Conservation (phyloP, 164 flowering plant species). For the Kalanchoe fedtschenkoi region DNA sequence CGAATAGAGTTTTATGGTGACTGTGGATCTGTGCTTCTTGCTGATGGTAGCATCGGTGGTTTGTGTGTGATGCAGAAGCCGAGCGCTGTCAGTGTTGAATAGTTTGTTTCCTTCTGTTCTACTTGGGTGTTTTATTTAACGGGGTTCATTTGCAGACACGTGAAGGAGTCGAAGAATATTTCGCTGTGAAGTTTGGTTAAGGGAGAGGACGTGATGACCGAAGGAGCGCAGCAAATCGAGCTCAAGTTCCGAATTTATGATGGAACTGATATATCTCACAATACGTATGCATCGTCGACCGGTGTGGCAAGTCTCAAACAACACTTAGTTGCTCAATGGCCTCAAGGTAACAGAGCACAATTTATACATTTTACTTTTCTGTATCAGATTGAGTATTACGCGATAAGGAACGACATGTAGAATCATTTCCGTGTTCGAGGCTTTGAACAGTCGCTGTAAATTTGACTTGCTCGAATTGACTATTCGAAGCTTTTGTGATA, state of each 20-base stretch:
- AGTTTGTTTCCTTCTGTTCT: no score
- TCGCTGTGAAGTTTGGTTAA: not conserved
- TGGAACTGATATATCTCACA: conserved; percentile 27
- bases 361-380: not conserved
- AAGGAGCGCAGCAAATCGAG: conserved; percentile 26
- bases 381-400: no score
- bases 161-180: not conserved
- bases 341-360: conserved; percentile 8
- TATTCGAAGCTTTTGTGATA: not conserved
- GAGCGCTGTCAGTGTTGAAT: no score
- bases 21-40: no score
- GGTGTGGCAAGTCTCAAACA: conserved; percentile 11
- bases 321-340: conserved; percentile 11
- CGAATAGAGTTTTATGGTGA: no score
- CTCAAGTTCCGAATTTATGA: conserved; percentile 40
- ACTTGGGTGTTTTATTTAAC: no score
- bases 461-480: not conserved
- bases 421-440: not conserved
- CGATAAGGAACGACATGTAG: no score
- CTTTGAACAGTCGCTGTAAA: not conserved
- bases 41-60: no score
- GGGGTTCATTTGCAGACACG: not conserved
- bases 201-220: conserved; percentile 25
- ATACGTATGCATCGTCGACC: conserved; percentile 3
- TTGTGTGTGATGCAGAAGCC: no score